phyloP scores from a whole-genome alignment of 75 land plant species.

The Picea sitchensis region DNA sequence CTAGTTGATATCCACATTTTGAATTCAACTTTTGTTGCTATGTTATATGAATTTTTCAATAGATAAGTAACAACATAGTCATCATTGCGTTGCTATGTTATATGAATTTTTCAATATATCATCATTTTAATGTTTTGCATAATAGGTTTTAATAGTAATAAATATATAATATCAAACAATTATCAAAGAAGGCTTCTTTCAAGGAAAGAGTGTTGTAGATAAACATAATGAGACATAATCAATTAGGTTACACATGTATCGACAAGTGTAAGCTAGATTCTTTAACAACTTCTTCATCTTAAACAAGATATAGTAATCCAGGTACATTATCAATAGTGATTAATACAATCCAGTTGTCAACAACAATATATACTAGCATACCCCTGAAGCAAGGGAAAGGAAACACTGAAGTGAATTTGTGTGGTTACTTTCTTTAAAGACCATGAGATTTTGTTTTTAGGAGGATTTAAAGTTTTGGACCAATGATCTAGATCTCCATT shows the following conservation, averaged over 20 bases:
- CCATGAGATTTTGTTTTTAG: no score
- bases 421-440: no score
- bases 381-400: no score
- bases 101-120: no score
- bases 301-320: not conserved
- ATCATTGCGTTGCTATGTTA: no score
- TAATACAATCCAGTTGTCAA: not conserved
- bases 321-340: no score
- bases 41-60: no score
- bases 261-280: not conserved
- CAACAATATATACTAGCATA: not conserved
- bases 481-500: no score
- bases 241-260: slow-evolving; percentile 62
- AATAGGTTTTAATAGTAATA: not conserved
- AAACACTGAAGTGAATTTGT: no score
- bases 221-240: slow-evolving; percentile 88
- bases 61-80: no score
- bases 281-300: not conserved
- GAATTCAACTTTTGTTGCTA: not conserved
- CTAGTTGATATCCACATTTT: slow-evolving; percentile 65
- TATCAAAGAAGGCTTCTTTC: slow-evolving; percentile 76
- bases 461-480: no score
- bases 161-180: not conserved
- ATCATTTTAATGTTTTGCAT: no score
- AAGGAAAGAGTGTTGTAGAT: slow-evolving; percentile 71